Percentiles rank a stretch among this genome's conserved stretches.
Conservation (phyloP, 345 rosid species). For the Aurinia saxatilis region DNA sequence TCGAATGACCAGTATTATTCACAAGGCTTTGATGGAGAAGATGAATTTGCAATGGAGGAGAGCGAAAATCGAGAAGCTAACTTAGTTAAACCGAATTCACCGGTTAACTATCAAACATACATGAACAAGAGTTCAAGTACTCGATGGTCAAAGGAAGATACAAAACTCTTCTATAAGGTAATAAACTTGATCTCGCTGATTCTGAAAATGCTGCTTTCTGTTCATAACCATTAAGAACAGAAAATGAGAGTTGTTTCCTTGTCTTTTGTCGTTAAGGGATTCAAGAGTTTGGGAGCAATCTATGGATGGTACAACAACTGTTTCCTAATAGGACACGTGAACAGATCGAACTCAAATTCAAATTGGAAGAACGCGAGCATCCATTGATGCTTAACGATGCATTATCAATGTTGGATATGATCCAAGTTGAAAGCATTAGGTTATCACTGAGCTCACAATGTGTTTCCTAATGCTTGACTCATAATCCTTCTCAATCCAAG, state of each 20-base stretch:
- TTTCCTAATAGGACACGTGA: conserved; percentile 63
- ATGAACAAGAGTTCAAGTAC: conserved; percentile 52
- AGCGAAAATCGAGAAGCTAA: conserved; percentile 7
- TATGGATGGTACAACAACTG: conserved; percentile 62
- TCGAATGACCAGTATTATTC: conserved; percentile 31
- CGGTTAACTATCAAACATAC: too few relatives aligned
- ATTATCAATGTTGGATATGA: too few relatives aligned
- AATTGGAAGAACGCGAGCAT: conserved; percentile 85
- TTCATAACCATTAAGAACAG: not conserved
- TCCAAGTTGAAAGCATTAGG: too few relatives aligned
- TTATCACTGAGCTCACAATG: too few relatives aligned
- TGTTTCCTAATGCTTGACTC: too few relatives aligned
- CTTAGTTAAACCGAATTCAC: conserved; percentile 13
- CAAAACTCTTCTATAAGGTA: conserved; percentile 78
- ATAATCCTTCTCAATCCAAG: too few relatives aligned
- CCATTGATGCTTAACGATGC: too few relatives aligned
- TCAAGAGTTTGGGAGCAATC: conserved; percentile 70
- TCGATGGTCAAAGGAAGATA: conserved; percentile 82
- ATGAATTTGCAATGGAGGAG: conserved; percentile 28
- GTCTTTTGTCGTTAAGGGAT: conserved; percentile 41
- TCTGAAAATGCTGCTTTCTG: too few relatives aligned
- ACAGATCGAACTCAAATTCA: conserved; percentile 63
- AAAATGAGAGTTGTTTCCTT: too few relatives aligned
- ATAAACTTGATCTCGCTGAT: not conserved
- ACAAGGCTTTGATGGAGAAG: conserved; percentile 30